Evolutionary conservation across 106 monocot species (phyloP).

Genomic region (Acorus calamus): DNA sequence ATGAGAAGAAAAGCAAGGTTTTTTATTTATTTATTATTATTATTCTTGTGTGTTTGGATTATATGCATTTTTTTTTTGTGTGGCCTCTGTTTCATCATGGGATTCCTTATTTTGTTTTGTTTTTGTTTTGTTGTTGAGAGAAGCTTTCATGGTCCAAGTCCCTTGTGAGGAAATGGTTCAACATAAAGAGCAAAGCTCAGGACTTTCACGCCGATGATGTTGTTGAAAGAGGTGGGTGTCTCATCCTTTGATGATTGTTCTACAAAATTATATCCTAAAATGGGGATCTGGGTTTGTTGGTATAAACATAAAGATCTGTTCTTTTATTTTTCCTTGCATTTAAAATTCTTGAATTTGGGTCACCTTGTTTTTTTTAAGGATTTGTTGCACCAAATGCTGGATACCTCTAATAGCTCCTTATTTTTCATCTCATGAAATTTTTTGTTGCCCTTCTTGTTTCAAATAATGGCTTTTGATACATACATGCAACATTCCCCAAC

Average conservation of each 20-base stretch:
- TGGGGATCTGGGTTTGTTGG: too few relatives aligned
- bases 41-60: neutral
- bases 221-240: conserved; percentile 42
- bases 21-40: conserved; percentile 1
- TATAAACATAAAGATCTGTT: too few relatives aligned
- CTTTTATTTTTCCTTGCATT: too few relatives aligned
- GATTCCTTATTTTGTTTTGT: conserved; percentile 3
- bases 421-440: too few relatives aligned
- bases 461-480: too few relatives aligned
- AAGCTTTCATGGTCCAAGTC: conserved; percentile 95
- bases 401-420: too few relatives aligned
- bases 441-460: too few relatives aligned
- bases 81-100: conserved; percentile 6
- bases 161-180: conserved; percentile 94
- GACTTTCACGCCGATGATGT: conserved; percentile 79
- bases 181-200: conserved; percentile 85
- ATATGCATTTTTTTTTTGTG: conserved; percentile 1
- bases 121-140: conserved; percentile 1
- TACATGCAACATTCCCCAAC: too few relatives aligned
- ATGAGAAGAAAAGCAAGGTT: conserved; percentile 87
- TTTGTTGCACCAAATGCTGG: too few relatives aligned
- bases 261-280: too few relatives aligned
- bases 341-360: too few relatives aligned
- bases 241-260: too few relatives aligned
- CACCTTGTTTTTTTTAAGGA: neutral